Conservation (phyloP, 169 alveolate genomes). For the Plasmodium cynomolgi region DNA sequence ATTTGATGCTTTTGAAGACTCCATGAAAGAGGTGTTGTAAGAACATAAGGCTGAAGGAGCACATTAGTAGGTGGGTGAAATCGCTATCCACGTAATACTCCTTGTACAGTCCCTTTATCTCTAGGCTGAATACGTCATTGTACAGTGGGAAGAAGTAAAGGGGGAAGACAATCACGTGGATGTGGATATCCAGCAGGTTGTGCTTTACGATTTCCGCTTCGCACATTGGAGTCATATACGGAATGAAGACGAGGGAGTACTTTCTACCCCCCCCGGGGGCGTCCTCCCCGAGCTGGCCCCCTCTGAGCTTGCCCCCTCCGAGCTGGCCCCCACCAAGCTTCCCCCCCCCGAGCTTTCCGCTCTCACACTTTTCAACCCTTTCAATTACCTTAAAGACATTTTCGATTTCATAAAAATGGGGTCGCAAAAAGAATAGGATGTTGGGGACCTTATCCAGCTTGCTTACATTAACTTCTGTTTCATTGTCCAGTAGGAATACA, state of each 20-base stretch:
- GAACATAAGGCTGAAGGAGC: slow-evolving; percentile 58
- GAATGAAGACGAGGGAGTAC: slow-evolving; percentile 47
- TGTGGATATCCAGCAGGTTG: slow-evolving; percentile 6
- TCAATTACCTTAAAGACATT: slow-evolving; percentile 45
- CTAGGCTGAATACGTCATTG: slow-evolving; percentile 64
- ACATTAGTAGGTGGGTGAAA: slow-evolving; percentile 23
- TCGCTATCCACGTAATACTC: slow-evolving; percentile 67
- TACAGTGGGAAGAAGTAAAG: slow-evolving; percentile 63
- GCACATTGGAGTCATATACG: slow-evolving; percentile 55
- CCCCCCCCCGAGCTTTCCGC: not conserved
- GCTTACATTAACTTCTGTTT: not conserved
- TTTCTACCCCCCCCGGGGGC: not conserved
- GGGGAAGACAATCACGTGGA: slow-evolving; percentile 41
- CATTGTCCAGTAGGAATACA: slow-evolving; percentile 10
- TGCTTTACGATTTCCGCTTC: slow-evolving; percentile 24
- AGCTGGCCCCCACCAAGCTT: not conserved
- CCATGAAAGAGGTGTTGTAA: slow-evolving; percentile 61
- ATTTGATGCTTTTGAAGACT: slow-evolving; percentile 42
- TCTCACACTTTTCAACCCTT: slow-evolving; percentile 22
- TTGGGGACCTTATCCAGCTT: not conserved
- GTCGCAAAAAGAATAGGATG: slow-evolving; percentile 51
- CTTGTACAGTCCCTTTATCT: slow-evolving; percentile 36
- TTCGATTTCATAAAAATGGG: slow-evolving; percentile 54
- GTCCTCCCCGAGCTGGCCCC: not conserved
- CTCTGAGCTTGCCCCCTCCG: not conserved